Evolutionary conservation across 2,329 filamentous ascomycete genomes (phyloP).

Genomic region (Venturia asperata): DNA sequence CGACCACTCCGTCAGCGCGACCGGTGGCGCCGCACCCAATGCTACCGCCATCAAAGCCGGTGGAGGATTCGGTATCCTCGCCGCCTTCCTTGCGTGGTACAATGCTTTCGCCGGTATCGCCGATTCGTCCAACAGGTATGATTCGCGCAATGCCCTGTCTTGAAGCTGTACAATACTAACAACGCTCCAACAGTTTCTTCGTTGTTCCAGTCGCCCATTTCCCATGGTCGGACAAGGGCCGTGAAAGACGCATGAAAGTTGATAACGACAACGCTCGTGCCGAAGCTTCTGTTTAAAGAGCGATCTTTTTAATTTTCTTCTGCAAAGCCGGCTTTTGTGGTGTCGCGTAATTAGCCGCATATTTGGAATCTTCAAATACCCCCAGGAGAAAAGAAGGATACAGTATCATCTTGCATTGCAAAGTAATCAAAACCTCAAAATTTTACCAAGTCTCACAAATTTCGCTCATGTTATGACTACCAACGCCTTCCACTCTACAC

Average conservation of each 20-base stretch:
- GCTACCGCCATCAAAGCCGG: conserved; percentile 43
- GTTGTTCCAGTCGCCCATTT: conserved; percentile 88
- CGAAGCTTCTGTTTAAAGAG: conserved; percentile 23
- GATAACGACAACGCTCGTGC: conserved; percentile 37
- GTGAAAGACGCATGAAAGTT: conserved; percentile 46
- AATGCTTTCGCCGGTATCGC: conserved; percentile 49
- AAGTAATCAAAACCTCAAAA: not conserved
- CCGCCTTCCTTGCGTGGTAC: conserved; percentile 49
- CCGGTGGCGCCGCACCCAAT: conserved; percentile 34
- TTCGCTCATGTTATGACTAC: too few relatives aligned
- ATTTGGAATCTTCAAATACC: not conserved
- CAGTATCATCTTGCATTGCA: not conserved
- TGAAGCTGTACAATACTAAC: not conserved
- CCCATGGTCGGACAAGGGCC: conserved; percentile 81
- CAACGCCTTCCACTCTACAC: too few relatives aligned
- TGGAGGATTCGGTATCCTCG: conserved; percentile 46
- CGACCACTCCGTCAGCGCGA: conserved; percentile 26
- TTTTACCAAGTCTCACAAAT: too few relatives aligned
- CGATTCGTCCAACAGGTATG: conserved; percentile 45
- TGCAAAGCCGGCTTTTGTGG: not conserved
- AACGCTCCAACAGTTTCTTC: conserved; percentile 62
- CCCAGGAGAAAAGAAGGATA: not conserved
- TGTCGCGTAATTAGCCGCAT: not conserved
- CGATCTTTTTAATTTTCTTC: not conserved
- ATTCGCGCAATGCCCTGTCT: not conserved